Conservation (phyloP, 257 asterid genomes). For the Solanum megistacrolobum region DNA sequence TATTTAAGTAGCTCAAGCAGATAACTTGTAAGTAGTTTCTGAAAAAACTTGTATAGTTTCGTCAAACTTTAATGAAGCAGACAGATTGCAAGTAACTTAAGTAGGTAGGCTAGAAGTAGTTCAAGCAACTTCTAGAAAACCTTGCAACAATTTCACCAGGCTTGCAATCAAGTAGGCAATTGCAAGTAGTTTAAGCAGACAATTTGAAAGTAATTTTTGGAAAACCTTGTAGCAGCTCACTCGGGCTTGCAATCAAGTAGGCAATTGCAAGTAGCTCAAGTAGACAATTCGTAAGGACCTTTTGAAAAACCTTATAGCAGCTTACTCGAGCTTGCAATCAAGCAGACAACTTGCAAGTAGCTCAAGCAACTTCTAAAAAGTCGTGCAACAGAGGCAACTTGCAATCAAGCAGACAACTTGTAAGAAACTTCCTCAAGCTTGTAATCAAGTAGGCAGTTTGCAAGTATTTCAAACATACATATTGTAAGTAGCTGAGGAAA, state of each 20-base stretch:
- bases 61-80: not conserved
- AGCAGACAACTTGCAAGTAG: not conserved
- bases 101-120: no score
- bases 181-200: no score
- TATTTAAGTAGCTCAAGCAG: not conserved
- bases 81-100: not conserved
- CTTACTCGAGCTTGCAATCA: not conserved
- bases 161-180: no score
- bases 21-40: not conserved
- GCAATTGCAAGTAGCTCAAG: not conserved
- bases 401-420: not conserved
- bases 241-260: not conserved
- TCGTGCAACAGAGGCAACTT: no score
- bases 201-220: no score
- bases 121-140: not conserved
- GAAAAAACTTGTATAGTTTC: no score
- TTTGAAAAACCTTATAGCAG: no score
- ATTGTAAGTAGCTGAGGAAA: not conserved
- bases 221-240: no score
- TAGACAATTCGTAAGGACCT: not conserved
- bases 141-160: no score
- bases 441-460: not conserved
- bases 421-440: no score
- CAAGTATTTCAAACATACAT: not conserved
- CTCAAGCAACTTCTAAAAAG: no score